These are phyloP conservation scores for Kodamaea kakaduensis DNA, from an alignment of 805 yeast species.

Conservation along the genomic window DNA sequence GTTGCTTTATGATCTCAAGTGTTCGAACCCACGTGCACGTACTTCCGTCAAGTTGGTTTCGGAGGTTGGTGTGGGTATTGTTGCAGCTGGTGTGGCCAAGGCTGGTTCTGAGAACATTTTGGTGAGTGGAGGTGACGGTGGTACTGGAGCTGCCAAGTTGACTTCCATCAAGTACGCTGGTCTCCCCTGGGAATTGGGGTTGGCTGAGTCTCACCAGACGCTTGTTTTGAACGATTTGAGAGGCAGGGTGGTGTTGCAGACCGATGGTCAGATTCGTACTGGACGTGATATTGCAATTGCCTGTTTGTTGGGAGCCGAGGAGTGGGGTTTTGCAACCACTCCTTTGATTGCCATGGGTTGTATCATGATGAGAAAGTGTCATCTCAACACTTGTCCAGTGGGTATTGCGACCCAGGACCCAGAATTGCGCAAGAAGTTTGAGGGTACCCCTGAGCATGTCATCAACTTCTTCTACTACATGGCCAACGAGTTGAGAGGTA, in stretches of 20 bases:
- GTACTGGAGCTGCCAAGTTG: constrained; percentile 99
- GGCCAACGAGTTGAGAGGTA: constrained; percentile 84
- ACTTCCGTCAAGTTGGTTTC: constrained; percentile 95
- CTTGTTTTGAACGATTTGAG: constrained; percentile 91
- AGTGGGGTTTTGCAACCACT: constrained; percentile 97
- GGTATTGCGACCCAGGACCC: constrained; percentile 99
- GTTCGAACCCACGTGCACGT: constrained; percentile 95
- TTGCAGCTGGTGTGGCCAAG: constrained; percentile 98
- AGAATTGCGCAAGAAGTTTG: constrained; percentile 81
- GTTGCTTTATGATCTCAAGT: constrained; percentile 91
- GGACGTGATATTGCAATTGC: constrained; percentile 98
- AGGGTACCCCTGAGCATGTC: constrained; percentile 97
- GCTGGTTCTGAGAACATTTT: constrained; percentile 97
- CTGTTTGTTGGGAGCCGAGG: constrained; percentile 94
- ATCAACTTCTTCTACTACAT: constrained; percentile 95
- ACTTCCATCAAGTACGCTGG: constrained; percentile 97
- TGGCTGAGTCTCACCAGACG: constrained; percentile 98
- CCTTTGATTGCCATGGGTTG: constrained; percentile 98
- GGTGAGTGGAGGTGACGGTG: constrained; percentile 98
- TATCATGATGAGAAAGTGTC: constrained; percentile 94
- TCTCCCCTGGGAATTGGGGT: constrained; percentile 97
- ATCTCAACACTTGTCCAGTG: constrained; percentile 91
- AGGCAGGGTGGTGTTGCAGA: constrained; percentile 92
- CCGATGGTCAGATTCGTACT: constrained; percentile 97
- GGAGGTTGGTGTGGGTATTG: constrained; percentile 98